Evolutionary conservation across 169 alveolate genomes (phyloP), one percentile per base, ranked within the genome.

Genomic region (Plasmodium gonderi): DNA sequence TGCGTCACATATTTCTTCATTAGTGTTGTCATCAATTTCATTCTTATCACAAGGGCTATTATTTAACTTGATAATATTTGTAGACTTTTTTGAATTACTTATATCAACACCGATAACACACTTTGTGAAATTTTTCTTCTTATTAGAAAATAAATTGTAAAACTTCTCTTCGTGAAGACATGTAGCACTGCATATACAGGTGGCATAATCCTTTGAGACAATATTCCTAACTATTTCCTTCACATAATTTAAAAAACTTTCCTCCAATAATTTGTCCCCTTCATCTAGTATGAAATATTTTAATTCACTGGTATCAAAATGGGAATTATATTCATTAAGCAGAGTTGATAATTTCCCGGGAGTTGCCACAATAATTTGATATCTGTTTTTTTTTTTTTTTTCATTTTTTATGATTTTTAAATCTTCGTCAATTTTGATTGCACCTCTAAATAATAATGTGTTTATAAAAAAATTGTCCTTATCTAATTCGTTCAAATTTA

Each of bases 121-220:
- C 51, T 80, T 80, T 9, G 20, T 80, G 38, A 80, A 80, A 33
- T 44, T 26, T 83, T 76, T 69, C 42, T 40, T 72, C 64, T 69
- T 69, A n/a, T 40, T 49, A 17, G 74, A 74, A 51, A 83, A 83
- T 60, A 83, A 69, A 54, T 38, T 83, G 44, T 74, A 83, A 47
- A 83, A 45, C 42, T 83, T 83, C 29, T 83, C 92, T 64, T 83
- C 92, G 26, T 83, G 75, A 6, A 83, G 44, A 33, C 92, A 83
- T 5, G 92, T 83, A 20, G 92, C 92, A 40, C 92, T 83, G 31
- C 92, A 83, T 47, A 83, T 83, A 51, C 92, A 83, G 7, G 92
- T 83, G 11, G 77, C 36, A 20, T 83, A 83, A 3, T 83, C 92
- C 54, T 47, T 69, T n/a, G 74, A 23, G 4, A 8, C 26, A 17